Evolutionary conservation across 139 green algal genomes (phyloP).

Genomic region (Pycnococcus provasolii): DNA sequence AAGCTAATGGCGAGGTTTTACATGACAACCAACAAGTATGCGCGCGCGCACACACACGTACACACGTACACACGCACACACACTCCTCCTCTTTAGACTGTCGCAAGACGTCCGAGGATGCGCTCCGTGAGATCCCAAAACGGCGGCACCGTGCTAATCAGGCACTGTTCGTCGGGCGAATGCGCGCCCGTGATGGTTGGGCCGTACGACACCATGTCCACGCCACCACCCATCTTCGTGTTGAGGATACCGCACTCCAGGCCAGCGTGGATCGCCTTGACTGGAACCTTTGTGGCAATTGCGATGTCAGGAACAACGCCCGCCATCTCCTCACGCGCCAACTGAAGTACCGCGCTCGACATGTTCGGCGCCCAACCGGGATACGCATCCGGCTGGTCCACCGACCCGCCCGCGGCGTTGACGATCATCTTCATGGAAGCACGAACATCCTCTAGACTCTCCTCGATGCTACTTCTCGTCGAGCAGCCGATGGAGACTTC

Average conservation of each 20-base stretch:
- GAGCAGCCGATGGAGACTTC: slow-evolving; percentile 32
- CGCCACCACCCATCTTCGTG: slow-evolving; percentile 13
- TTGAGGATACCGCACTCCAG: slow-evolving; percentile 14
- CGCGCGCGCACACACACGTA: too few species aligned
- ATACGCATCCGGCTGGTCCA: slow-evolving; percentile 43
- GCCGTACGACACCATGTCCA: slow-evolving; percentile 56
- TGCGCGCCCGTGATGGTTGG: slow-evolving; percentile 65
- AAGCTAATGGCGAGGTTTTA: too few species aligned
- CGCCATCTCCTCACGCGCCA: slow-evolving; percentile 26
- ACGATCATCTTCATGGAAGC: slow-evolving; percentile 28
- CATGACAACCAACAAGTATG: too few species aligned
- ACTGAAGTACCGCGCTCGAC: slow-evolving; percentile 35
- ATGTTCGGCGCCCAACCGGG: slow-evolving; percentile 57
- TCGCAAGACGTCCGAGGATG: too few species aligned
- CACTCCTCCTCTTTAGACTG: too few species aligned
- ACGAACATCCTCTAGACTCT: slow-evolving; percentile 44
- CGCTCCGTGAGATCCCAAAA: slow-evolving; percentile 1
- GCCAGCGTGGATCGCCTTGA: slow-evolving; percentile 25
- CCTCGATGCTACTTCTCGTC: slow-evolving; percentile 46
- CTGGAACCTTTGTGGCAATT: slow-evolving; percentile 26
- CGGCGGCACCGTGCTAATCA: background rate
- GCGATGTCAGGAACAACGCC: too few species aligned
- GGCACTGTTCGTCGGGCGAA: slow-evolving; percentile 51
- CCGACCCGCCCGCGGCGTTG: slow-evolving; percentile 3
- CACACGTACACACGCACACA: too few species aligned